Base-by-base conservation (phyloP, 106 monocot genomes). In the Allium sativum region DNA sequence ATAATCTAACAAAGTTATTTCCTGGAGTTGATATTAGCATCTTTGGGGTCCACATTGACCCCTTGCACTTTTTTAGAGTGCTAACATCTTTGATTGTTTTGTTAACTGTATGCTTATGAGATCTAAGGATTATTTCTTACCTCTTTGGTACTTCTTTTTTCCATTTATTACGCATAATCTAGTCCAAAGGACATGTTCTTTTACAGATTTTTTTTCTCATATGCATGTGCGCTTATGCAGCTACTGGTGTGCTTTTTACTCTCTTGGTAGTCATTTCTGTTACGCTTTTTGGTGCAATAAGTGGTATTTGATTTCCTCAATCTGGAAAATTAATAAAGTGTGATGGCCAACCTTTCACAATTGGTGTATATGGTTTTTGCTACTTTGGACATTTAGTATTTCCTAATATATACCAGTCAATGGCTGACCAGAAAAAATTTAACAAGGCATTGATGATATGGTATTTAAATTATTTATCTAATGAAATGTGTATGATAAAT, bases 1-100 rank as follows among this genome's bases (percentile, higher is more conserved):
- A 98, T 70, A 98, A 88, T 70, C 82, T 98, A 17, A 80, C 84
- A 13, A 82, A 70, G 50, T 63, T 98, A 12, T 98, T 91, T 72
- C 87, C 91, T 61, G 78, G 76, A 47, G 70, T 67, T 67, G 59
- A 69, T 51, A 59, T 98, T 42, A 73, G 80, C 54, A 82, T 65
- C 70, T 67, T 63, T 59, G 82, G 84, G 10, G 75, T 91, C 46
- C 87, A 78, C 66, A 7, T 91, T 41, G 91, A 91, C 71, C 72
- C 86, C 65, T 6, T 64, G 11, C 91, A 96, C 67, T 72, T 77
- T 9, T 91, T 96, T 57, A 91, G 91, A 45, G 45, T 88, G 8
- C 65, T 96, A 58, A 80, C 84, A 66, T 87, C 82, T 52, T 60
- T 85, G 13, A 76, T 91, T 51, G 96, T 98, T 59, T 63, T 98